Percentiles rank a stretch among this genome's conserved stretches.
Conservation (phyloP, 176 grass and related monocot genomes). For the Phyllostachys edulis region DNA sequence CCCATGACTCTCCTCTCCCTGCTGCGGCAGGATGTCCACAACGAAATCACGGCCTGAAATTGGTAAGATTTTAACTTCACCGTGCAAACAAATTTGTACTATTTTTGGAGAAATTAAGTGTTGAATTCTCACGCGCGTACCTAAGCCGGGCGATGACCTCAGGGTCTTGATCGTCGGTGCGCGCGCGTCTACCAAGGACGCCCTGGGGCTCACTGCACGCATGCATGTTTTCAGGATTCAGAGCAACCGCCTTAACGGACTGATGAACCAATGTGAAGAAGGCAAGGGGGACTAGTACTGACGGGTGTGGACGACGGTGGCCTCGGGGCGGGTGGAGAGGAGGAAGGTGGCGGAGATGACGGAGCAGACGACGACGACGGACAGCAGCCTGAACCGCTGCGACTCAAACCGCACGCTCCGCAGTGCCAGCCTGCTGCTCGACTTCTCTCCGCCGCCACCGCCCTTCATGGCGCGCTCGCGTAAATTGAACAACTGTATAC, state of each 20-base stretch:
- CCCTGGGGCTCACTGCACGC: conserved; percentile 40
- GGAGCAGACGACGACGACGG: conserved; percentile 69
- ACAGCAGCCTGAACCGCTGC: conserved; percentile 53
- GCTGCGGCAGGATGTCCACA: conserved; percentile 36
- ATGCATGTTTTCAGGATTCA: not conserved
- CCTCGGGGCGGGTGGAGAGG: conserved; percentile 63
- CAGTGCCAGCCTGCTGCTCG: not conserved
- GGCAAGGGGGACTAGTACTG: not conserved
- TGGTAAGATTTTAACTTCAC: too few relatives aligned
- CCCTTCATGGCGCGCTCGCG: conserved; percentile 43
- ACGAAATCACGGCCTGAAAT: conserved; percentile 34
- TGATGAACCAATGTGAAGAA: not conserved
- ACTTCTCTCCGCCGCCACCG: conserved; percentile 21
- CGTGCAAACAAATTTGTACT: too few relatives aligned
- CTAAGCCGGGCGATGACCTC: not conserved
- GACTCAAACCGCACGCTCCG: conserved; percentile 50
- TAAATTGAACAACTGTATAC: not conserved
- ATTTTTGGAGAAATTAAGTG: not conserved
- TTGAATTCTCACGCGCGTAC: not conserved
- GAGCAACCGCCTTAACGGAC: not conserved
- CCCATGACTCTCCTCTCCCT: not conserved
- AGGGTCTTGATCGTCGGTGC: conserved; percentile 24
- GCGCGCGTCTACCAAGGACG: conserved; percentile 14
- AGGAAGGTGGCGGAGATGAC: conserved; percentile 75
- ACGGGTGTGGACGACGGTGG: conserved; percentile 45